phyloP scores from a whole-genome alignment of 208 protist species.

The Acanthamoeba triangularis region DNA sequence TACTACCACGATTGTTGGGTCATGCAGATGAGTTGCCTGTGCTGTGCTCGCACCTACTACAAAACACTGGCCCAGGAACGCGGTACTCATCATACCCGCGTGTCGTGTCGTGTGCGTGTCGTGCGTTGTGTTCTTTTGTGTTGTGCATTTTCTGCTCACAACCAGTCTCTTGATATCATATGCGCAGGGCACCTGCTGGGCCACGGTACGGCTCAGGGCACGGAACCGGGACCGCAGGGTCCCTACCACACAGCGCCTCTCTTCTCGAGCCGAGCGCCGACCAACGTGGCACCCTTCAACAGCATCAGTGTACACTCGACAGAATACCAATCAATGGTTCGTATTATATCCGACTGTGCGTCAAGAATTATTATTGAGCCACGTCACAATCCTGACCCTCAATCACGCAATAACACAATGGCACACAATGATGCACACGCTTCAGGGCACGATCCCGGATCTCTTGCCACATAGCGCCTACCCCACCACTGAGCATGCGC shows the following conservation, averaged over 20 bases:
- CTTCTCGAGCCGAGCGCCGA: neutral
- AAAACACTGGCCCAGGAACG: neutral
- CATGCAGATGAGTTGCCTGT: neutral
- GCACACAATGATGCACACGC: too few species aligned
- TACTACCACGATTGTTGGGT: too few species aligned
- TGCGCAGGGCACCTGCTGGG: neutral
- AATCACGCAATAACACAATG: too few species aligned
- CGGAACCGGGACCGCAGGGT: neutral
- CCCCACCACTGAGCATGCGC: neutral
- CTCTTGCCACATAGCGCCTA: neutral
- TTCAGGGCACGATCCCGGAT: neutral
- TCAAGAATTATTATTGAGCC: neutral
- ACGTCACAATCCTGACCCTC: too few species aligned
- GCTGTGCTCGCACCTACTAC: slow-evolving; percentile 21
- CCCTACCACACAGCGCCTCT: slow-evolving; percentile 21
- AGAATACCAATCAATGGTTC: neutral
- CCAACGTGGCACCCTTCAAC: neutral
- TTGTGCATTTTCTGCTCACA: neutral
- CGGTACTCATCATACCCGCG: neutral
- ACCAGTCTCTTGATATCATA: neutral
- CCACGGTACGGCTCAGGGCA: neutral
- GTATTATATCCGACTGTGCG: too few species aligned
- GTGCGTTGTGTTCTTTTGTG: too few species aligned
- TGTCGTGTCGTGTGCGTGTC: neutral
- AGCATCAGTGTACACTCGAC: neutral